phyloP scores from a whole-genome alignment of 768 basidiomycete genomes.

The Lactifluus echinatus region DNA sequence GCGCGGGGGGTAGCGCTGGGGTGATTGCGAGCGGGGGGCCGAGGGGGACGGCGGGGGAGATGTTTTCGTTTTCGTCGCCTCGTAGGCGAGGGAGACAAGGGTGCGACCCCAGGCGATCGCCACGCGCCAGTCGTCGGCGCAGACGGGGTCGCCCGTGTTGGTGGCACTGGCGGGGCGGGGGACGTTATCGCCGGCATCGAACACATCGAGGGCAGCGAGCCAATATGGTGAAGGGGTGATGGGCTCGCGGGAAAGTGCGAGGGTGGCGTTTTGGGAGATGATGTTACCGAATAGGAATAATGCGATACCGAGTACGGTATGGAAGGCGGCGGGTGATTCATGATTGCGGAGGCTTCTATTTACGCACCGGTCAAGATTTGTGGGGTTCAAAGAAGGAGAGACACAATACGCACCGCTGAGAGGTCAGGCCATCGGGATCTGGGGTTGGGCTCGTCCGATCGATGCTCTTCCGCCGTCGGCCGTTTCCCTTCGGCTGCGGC shows the following conservation, averaged over 20 bases:
- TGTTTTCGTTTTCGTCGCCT: constrained; percentile 23
- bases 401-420: background rate
- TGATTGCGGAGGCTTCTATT: constrained; percentile 2
- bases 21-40: background rate
- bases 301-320: constrained; percentile 54
- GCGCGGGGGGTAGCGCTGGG: constrained; percentile 17
- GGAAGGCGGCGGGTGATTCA: constrained; percentile 57
- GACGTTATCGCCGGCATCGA: constrained; percentile 58
- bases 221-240: constrained; percentile 44
- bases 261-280: constrained; percentile 42
- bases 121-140: constrained; percentile 60
- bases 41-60: constrained; percentile 22
- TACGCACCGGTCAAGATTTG: background rate
- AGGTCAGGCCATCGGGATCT: background rate
- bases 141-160: background rate
- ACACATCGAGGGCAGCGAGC: constrained; percentile 62
- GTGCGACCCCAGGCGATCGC: constrained; percentile 60
- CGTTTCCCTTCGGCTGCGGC: background rate
- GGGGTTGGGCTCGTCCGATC: background rate
- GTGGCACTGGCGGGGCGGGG: constrained; percentile 33
- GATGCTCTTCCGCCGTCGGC: background rate
- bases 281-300: constrained; percentile 58
- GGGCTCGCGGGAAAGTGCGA: constrained; percentile 50
- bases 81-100: constrained; percentile 51
- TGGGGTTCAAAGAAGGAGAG: background rate